Evolutionary conservation across 352 stramenopile species (phyloP).

Genomic region (Pythium vanterpoolii): DNA sequence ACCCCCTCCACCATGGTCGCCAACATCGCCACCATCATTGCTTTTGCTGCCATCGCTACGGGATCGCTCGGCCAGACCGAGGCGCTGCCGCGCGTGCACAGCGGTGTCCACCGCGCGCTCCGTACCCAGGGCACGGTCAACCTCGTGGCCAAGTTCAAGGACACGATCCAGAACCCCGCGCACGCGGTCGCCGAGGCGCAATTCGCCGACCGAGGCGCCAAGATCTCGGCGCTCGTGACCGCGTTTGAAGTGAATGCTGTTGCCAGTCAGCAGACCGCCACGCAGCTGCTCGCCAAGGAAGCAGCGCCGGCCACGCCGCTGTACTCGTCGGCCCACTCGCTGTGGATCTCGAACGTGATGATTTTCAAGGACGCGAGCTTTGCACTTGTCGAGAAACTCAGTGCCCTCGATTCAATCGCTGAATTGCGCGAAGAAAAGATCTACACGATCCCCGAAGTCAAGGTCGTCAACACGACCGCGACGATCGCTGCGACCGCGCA

Average conservation of each 20-base stretch:
- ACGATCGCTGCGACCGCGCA: background rate
- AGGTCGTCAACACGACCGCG: background rate
- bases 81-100: conserved; percentile 10
- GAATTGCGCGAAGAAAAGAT: conserved; percentile 4
- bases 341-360: conserved; percentile 27
- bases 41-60: conserved; percentile 2
- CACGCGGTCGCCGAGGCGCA: conserved; percentile 9
- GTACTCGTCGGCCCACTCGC: conserved; percentile 5
- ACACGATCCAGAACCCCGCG: conserved; percentile 9
- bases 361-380: conserved; percentile 4
- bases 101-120: conserved; percentile 24
- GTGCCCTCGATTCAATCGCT: background rate
- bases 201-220: conserved; percentile 12
- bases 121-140: conserved; percentile 26
- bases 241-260: conserved; percentile 9
- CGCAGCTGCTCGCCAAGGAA: conserved; percentile 10
- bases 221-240: conserved; percentile 12
- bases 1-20: background rate
- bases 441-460: background rate
- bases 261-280: conserved; percentile 3
- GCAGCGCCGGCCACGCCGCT: background rate
- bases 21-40: conserved; percentile 1
- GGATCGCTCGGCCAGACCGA: background rate
- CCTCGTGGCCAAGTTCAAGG: conserved; percentile 29
- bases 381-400: conserved; percentile 5